Percentiles rank a stretch among this genome's conserved stretches.
Evolutionary conservation across 1,284 basidiomycete genomes (phyloP).

Genomic region (Singerocomus inundabilis): DNA sequence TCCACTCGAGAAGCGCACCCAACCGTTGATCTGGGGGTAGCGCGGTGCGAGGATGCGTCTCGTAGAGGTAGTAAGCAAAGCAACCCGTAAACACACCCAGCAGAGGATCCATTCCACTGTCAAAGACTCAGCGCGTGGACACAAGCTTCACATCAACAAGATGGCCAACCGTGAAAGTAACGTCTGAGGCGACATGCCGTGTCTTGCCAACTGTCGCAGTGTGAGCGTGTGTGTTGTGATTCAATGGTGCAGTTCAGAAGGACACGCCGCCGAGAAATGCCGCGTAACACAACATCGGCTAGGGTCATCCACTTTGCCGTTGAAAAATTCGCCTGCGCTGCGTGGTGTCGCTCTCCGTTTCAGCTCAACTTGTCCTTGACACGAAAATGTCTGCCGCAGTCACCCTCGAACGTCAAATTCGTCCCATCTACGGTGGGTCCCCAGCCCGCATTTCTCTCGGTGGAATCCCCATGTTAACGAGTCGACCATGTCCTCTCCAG

Average conservation of each 20-base stretch:
- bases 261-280: constrained; percentile 28
- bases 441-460: background rate
- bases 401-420: constrained; percentile 74
- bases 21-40: constrained; percentile 67
- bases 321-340: constrained; percentile 27
- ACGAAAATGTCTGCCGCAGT: constrained; percentile 40
- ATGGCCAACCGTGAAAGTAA: constrained; percentile 51
- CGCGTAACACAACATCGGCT: constrained; percentile 31
- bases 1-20: constrained; percentile 65
- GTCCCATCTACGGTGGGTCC: constrained; percentile 70
- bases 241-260: background rate
- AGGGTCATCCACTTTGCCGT: constrained; percentile 13
- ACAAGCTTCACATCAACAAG: background rate
- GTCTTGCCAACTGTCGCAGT: background rate
- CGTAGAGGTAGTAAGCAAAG: constrained; percentile 81
- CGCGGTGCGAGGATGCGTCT: constrained; percentile 79
- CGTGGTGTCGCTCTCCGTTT: constrained; percentile 1
- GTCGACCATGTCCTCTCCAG: constrained; percentile 38
- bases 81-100: constrained; percentile 81
- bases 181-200: constrained; percentile 27
- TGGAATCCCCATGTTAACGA: constrained; percentile 8
- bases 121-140: constrained; percentile 6
- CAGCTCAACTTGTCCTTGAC: background rate
- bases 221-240: constrained; percentile 6
- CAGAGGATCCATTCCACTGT: constrained; percentile 66